Conservation (phyloP, 2,329 filamentous ascomycete species). For the Diaporthe capsici region DNA sequence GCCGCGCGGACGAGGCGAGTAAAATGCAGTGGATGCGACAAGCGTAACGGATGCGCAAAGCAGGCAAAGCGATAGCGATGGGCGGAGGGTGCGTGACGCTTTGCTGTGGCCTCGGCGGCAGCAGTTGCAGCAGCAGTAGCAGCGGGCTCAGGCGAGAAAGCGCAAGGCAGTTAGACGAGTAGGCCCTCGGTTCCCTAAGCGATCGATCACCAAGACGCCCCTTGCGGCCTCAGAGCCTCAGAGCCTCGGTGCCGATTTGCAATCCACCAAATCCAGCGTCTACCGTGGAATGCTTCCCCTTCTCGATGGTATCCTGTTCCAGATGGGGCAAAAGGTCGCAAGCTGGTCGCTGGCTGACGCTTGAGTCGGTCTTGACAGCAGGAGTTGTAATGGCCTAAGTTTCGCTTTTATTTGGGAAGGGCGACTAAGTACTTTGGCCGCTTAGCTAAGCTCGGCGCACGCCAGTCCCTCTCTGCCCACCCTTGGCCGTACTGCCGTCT, state of each 20-base stretch:
- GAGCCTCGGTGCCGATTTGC: slow-evolving; percentile 39
- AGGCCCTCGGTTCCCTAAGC: slow-evolving; percentile 39
- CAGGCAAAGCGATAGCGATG: slow-evolving; percentile 13
- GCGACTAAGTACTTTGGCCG: slow-evolving; percentile 33
- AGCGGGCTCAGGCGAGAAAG: slow-evolving; percentile 7
- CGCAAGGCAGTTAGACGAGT: slow-evolving; percentile 24
- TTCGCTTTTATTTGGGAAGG: slow-evolving; percentile 35
- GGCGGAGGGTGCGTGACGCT: background rate
- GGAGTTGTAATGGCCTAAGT: slow-evolving; percentile 35
- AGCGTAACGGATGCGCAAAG: background rate
- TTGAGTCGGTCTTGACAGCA: slow-evolving; percentile 34
- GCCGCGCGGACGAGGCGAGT: background rate
- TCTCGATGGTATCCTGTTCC: slow-evolving; percentile 4
- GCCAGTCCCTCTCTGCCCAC: background rate
- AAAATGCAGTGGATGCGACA: slow-evolving; percentile 1
- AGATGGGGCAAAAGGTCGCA: slow-evolving; percentile 26
- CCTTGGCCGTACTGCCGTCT: background rate
- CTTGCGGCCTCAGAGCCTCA: slow-evolving; percentile 40
- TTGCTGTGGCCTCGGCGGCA: slow-evolving; percentile 4
- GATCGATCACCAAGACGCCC: slow-evolving; percentile 41
- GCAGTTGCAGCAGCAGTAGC: background rate
- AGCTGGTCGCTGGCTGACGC: slow-evolving; percentile 27
- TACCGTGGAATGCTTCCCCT: slow-evolving; percentile 25
- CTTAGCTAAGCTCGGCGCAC: slow-evolving; percentile 27
- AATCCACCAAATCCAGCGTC: slow-evolving; percentile 27